These are phyloP conservation scores for Thelonectria blattea DNA, from an alignment of 2,329 filamentous ascomycete genomes.

Conservation along the genomic window DNA sequence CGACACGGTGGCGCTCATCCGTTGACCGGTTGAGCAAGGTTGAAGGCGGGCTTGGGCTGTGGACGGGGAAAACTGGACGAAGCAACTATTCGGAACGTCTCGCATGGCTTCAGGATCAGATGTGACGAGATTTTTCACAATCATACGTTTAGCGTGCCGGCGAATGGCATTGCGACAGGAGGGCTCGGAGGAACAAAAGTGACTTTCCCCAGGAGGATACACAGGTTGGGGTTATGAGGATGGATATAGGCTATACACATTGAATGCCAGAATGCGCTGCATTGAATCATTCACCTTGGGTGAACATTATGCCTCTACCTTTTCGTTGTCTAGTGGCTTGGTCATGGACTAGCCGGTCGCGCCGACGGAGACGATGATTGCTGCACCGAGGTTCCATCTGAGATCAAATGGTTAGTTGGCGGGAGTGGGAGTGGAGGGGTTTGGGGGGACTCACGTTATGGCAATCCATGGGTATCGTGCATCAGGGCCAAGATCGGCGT, in stretches of 20 bases:
- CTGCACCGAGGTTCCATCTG: conserved; percentile 37
- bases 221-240: conserved; percentile 27
- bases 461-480: conserved; percentile 44
- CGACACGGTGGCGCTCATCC: conserved; percentile 27
- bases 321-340: too few species aligned
- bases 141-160: conserved; percentile 14
- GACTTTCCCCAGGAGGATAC: conserved; percentile 28
- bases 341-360: conserved; percentile 46
- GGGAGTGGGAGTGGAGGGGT: not conserved
- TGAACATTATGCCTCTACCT: too few species aligned
- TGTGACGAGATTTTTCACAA: conserved; percentile 3
- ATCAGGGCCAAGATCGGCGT: conserved; percentile 43
- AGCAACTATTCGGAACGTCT: conserved; percentile 18
- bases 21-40: conserved; percentile 36
- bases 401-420: not conserved
- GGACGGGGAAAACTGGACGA: conserved; percentile 19
- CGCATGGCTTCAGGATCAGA: conserved; percentile 7
- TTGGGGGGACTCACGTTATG: conserved; percentile 25
- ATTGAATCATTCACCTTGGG: too few species aligned
- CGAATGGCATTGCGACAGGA: conserved; percentile 14
- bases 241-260: conserved; percentile 39
- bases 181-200: conserved; percentile 30
- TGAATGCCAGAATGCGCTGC: conserved; percentile 35
- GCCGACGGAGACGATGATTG: conserved; percentile 41
- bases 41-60: conserved; percentile 25